Evolutionary conservation across 768 basidiomycete species (phyloP).

Genomic region (Psilocybe cubensis): DNA sequence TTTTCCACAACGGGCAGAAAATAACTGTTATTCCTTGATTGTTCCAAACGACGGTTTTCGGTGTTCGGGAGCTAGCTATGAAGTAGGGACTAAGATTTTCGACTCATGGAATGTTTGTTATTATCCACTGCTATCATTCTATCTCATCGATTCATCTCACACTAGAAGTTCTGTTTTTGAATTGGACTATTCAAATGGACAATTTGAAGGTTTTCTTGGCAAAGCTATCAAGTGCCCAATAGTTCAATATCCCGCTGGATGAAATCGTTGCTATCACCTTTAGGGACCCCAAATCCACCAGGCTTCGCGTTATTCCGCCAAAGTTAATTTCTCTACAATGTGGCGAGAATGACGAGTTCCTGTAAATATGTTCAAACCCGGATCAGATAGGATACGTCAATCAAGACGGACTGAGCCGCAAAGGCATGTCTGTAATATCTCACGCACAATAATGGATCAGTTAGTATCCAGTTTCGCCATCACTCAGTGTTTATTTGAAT

Average conservation of each 20-base stretch:
- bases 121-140: background rate
- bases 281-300: background rate
- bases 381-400: constrained; percentile 58
- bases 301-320: background rate
- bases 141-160: background rate
- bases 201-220: constrained; percentile 68
- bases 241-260: constrained; percentile 68
- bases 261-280: constrained; percentile 75
- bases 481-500: constrained; percentile 72
- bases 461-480: constrained; percentile 18
- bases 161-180: background rate
- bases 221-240: constrained; percentile 75
- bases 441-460: background rate
- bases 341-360: constrained; percentile 27
- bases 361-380: constrained; percentile 21
- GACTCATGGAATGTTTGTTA: constrained; percentile 53
- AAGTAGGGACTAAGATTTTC: constrained; percentile 67
- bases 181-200: constrained; percentile 68
- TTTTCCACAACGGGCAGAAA: too few species aligned
- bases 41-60: background rate
- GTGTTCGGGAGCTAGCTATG: constrained; percentile 40
- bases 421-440: constrained; percentile 15
- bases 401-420: constrained; percentile 46
- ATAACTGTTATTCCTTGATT: too few species aligned
- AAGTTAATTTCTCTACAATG: constrained; percentile 42